Conservation (phyloP, 2,329 filamentous ascomycete genomes). For the Fusarium sp. region DNA sequence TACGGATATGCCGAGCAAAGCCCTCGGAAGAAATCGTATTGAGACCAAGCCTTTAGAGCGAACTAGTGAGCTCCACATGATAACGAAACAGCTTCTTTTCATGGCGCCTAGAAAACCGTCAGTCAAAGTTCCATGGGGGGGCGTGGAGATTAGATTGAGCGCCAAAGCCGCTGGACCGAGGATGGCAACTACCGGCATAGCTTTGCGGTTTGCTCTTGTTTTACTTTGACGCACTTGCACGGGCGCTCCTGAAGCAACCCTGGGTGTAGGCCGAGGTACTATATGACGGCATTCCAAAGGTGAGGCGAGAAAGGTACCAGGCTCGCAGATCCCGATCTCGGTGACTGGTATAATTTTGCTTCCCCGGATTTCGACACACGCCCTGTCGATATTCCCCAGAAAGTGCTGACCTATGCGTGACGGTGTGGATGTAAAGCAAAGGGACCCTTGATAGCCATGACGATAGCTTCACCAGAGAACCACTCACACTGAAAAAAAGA, state of each 20-base stretch:
- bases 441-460: slow-evolving; percentile 9
- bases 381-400: slow-evolving; percentile 27
- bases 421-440: slow-evolving; percentile 23
- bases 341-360: slow-evolving; percentile 13
- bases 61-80: slow-evolving; percentile 15
- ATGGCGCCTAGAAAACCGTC: slow-evolving; percentile 23
- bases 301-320: slow-evolving; percentile 10
- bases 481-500: slow-evolving; percentile 2
- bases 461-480: slow-evolving; percentile 24
- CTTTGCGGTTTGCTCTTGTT: slow-evolving; percentile 2
- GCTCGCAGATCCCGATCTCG: slow-evolving; percentile 31
- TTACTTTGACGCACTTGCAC: neutral
- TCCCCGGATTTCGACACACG: slow-evolving; percentile 34
- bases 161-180: slow-evolving; percentile 41
- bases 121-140: slow-evolving; percentile 15
- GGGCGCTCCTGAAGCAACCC: slow-evolving; percentile 7
- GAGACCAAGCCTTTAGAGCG: neutral
- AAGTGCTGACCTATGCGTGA: slow-evolving; percentile 17
- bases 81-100: slow-evolving; percentile 18
- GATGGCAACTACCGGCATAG: slow-evolving; percentile 29
- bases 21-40: slow-evolving; percentile 32
- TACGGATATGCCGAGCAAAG: slow-evolving; percentile 23
- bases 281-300: slow-evolving; percentile 16
- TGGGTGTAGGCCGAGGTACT: slow-evolving; percentile 13
- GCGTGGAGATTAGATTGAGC: slow-evolving; percentile 23